phyloP scores from a whole-genome alignment of 176 grass and related monocot species.

The Guadua angustifolia region DNA sequence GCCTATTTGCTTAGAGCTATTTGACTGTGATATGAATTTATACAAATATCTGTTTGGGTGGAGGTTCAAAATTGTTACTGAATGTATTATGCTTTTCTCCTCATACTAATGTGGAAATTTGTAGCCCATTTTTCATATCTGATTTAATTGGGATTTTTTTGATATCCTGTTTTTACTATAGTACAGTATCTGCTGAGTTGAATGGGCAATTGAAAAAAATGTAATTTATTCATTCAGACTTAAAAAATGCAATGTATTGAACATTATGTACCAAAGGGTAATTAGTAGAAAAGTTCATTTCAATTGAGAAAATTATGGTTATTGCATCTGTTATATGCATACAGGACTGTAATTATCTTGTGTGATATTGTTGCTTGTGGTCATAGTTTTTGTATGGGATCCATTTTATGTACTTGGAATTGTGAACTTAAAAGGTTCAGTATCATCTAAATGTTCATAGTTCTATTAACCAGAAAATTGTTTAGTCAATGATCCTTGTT shows the following conservation, averaged over 20 bases:
- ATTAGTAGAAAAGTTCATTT: not conserved
- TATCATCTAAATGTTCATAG: constrained; percentile 17
- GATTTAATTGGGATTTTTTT: constrained; percentile 7
- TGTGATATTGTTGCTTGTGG: not conserved
- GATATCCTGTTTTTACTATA: not conserved
- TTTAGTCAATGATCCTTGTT: constrained; percentile 25
- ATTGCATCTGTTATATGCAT: constrained; percentile 12
- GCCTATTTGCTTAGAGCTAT: not conserved
- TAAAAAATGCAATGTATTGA: not conserved
- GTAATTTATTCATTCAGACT: not conserved
- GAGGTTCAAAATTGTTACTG: not conserved
- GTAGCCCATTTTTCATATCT: not conserved
- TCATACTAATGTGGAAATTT: not conserved
- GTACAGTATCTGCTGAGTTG: constrained; percentile 8
- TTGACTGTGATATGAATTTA: constrained; percentile 6
- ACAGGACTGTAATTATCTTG: constrained; percentile 13
- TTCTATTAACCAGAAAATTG: constrained; percentile 25
- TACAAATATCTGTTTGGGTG: constrained; percentile 19
- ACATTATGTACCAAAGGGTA: not conserved
- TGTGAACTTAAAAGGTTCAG: constrained; percentile 23
- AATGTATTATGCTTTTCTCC: not conserved
- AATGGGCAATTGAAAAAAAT: constrained; percentile 17
- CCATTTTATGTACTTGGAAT: constrained; percentile 26
- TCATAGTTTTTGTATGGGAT: not conserved
- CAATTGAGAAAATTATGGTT: not conserved